Evolutionary conservation across 345 rosid species (phyloP), one percentile per base, ranked within the genome.

Genomic region (Aquilaria sinensis): DNA sequence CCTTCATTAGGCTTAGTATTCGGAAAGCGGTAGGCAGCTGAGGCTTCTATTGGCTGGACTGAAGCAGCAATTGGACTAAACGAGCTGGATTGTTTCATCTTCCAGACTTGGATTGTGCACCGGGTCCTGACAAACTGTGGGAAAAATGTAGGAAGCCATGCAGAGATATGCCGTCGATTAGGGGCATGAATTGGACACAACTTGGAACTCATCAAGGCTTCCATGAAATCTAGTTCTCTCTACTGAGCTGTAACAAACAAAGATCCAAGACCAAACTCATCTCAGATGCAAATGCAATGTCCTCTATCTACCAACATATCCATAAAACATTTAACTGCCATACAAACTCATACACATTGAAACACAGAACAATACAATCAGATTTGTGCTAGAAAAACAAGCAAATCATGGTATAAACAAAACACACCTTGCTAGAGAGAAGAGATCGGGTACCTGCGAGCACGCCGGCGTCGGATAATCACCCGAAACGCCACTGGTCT

Each of bases 1-100:
- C 96, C 96, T 76, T 76, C 72, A 23, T 90, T 77, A 16, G 97
- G 96, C 52, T 58, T 53, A 7, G 64, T 47, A 64, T 88, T 86
- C 51, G 75, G 72, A 53, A 77, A 65, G 30, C 64, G 71, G 29
- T 72, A 70, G 59, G 70, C 59, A 49, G 71, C 59, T 4, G 90
- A 78, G 53, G 70, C 67, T 62, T 86, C 82, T 53, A 75, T 52
- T 2, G 85, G 76, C 57, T 84, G 78, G 67, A 78, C 63, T 43
- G 94, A 83, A 66, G 84, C 80, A 67, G 78, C 46, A 62, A 78
- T 73, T 4, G 84, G 70, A 71, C 49, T 74, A 56, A 80, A 73
- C 16, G 80, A 71, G 66, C 51, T 75, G 32, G 77, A 65, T 67
- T 70, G 75, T 58, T 71, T 78, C 67, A 63, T 68, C 72, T 71